Conservation (phyloP, 257 asterid genomes). For the Coffea canephora region DNA sequence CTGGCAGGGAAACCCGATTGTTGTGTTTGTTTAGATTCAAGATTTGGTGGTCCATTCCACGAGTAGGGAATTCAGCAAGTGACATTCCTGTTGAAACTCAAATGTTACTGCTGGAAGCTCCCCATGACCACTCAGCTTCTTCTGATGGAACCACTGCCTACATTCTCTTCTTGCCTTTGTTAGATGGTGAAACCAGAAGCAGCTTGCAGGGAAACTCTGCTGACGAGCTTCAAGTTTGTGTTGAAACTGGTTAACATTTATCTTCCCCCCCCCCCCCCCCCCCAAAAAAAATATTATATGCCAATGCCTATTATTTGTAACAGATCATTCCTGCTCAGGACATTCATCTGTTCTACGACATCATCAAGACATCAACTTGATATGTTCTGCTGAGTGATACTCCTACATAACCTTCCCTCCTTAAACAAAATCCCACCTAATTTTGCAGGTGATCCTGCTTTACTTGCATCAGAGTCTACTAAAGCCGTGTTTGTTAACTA, state of each 20-base stretch:
- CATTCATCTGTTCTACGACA: neutral
- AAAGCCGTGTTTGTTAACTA: slow-evolving; percentile 44
- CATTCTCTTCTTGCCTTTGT: slow-evolving; percentile 53
- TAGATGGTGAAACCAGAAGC: slow-evolving; percentile 57
- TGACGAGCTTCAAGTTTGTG: slow-evolving; percentile 54
- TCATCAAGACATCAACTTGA: too few relatives aligned
- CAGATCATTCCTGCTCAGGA: too few relatives aligned
- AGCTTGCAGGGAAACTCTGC: slow-evolving; percentile 60
- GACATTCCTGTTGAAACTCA: slow-evolving; percentile 72
- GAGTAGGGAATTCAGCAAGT: slow-evolving; percentile 51
- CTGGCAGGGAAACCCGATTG: slow-evolving; percentile 45
- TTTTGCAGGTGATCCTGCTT: slow-evolving; percentile 37
- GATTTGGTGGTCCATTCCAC: slow-evolving; percentile 80
- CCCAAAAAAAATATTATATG: too few relatives aligned
- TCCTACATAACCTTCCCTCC: too few relatives aligned
- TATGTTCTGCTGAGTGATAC: too few relatives aligned
- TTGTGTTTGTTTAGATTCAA: slow-evolving; percentile 58
- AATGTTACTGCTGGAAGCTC: slow-evolving; percentile 57
- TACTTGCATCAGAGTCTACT: slow-evolving; percentile 35
- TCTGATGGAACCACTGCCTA: slow-evolving; percentile 35
- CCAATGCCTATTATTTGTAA: neutral
- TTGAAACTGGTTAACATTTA: slow-evolving; percentile 41
- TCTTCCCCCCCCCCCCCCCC: neutral
- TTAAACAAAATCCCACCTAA: too few relatives aligned
- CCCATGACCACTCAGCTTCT: slow-evolving; percentile 27